These are phyloP conservation scores for Sporothrix pallida DNA, from an alignment of 2,329 filamentous ascomycete species.

Conservation along the genomic window DNA sequence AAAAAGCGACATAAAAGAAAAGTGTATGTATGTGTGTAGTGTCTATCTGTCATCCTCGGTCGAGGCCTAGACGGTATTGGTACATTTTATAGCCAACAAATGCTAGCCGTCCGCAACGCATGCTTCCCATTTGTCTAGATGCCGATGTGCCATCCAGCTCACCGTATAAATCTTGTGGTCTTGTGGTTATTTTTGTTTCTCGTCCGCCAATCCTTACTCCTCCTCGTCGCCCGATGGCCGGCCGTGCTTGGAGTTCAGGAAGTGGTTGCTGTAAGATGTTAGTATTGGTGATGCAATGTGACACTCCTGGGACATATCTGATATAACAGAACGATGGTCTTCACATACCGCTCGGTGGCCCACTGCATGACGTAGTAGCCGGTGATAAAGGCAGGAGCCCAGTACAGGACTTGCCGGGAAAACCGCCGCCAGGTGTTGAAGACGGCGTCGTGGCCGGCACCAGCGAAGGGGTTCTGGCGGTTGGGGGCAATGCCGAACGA, in stretches of 20 bases:
- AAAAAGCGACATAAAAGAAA: constrained; percentile 18
- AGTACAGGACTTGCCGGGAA: constrained; percentile 85
- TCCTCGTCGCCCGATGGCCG: constrained; percentile 54
- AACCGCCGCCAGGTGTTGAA: constrained; percentile 95
- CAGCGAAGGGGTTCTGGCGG: constrained; percentile 85
- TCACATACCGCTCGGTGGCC: constrained; percentile 85
- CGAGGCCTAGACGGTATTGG: constrained; percentile 33
- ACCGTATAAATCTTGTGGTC: background rate
- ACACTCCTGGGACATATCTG: background rate
- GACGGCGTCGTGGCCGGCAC: constrained; percentile 77
- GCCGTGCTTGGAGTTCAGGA: constrained; percentile 79
- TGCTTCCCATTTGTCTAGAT: background rate
- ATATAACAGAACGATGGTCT: background rate
- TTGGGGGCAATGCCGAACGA: constrained; percentile 82
- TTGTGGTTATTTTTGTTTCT: constrained; percentile 5
- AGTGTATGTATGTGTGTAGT: constrained; percentile 23
- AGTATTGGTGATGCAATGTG: background rate
- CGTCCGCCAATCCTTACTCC: constrained; percentile 28
- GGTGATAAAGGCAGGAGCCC: constrained; percentile 76
- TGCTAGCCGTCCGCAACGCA: constrained; percentile 26
- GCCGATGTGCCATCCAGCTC: background rate
- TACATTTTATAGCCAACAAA: constrained; percentile 34
- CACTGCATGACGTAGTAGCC: constrained; percentile 87
- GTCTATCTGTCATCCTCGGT: constrained; percentile 30
- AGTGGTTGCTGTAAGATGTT: constrained; percentile 67